These are phyloP conservation scores for Aeminium ludgeri DNA, from an alignment of 495 filamentous ascomycete species.

Conservation along the genomic window DNA sequence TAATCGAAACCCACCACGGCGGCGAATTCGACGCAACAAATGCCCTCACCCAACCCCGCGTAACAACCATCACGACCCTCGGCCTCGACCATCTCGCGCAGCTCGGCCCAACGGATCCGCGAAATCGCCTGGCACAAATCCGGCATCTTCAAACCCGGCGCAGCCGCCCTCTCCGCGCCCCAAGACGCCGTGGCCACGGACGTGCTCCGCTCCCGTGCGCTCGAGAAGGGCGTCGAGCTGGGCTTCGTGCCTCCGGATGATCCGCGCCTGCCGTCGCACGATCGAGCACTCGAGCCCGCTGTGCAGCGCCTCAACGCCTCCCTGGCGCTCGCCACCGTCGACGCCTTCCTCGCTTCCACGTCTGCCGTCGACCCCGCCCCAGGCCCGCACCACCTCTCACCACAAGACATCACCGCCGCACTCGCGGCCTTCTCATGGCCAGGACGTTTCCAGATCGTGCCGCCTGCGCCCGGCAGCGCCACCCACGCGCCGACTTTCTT, in stretches of 20 bases:
- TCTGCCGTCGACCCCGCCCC: too few species aligned
- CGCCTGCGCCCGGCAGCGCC: too few species aligned
- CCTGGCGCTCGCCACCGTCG: constrained; percentile 21
- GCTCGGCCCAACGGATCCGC: constrained; percentile 69
- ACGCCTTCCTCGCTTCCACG: constrained; percentile 5
- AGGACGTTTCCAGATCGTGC: constrained; percentile 31
- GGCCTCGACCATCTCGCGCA: constrained; percentile 75
- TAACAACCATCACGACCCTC: constrained; percentile 61
- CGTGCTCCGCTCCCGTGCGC: too few species aligned
- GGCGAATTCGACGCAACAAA: constrained; percentile 92
- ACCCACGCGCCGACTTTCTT: constrained; percentile 26
- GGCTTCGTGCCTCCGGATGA: too few species aligned
- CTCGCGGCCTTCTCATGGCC: too few species aligned
- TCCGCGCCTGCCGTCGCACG: too few species aligned
- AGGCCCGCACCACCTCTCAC: too few species aligned
- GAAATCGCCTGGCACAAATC: constrained; percentile 96
- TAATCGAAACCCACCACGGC: constrained; percentile 87
- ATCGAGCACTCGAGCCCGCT: too few species aligned
- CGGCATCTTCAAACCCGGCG: constrained; percentile 67
- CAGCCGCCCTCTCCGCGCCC: constrained; percentile 54
- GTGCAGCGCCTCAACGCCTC: constrained; percentile 30
- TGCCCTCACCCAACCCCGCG: constrained; percentile 56
- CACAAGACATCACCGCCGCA: too few species aligned
- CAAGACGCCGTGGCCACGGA: too few species aligned
- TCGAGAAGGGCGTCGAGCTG: too few species aligned